Conservation (phyloP, 2,329 filamentous ascomycete species). For the Phoma sp. region DNA sequence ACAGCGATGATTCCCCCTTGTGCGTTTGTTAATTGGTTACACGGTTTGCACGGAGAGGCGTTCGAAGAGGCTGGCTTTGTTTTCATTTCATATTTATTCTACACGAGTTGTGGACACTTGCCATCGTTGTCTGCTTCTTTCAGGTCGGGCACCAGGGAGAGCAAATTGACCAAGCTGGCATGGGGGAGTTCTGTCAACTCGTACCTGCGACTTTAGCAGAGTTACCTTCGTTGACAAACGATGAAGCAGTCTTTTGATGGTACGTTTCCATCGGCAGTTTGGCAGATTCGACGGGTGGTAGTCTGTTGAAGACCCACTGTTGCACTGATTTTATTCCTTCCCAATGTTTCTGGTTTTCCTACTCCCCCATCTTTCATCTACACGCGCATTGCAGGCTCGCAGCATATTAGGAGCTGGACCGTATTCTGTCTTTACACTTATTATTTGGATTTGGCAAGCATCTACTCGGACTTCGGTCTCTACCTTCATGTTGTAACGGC, state of each 20-base stretch:
- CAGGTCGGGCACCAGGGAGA: constrained; percentile 15
- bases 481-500: constrained; percentile 23
- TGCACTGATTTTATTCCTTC: constrained; percentile 15
- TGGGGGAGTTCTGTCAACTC: background rate
- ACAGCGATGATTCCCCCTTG: constrained; percentile 55
- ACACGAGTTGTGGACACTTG: constrained; percentile 1
- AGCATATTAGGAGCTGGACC: constrained; percentile 33
- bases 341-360: background rate
- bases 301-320: constrained; percentile 21
- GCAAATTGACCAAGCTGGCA: constrained; percentile 2
- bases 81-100: constrained; percentile 14
- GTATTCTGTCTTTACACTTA: constrained; percentile 45
- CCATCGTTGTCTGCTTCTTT: constrained; percentile 8
- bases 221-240: constrained; percentile 22
- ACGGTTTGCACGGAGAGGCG: constrained; percentile 40
- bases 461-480: constrained; percentile 28
- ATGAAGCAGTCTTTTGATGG: constrained; percentile 27
- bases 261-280: constrained; percentile 27
- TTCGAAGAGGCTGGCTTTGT: constrained; percentile 31
- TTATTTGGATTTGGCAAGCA: constrained; percentile 28
- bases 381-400: constrained; percentile 35
- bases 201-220: background rate
- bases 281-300: constrained; percentile 30
- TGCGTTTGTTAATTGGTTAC: constrained; percentile 47
- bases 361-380: constrained; percentile 23